Evolutionary conservation across 345 rosid genomes (phyloP).

Genomic region (Physaria fendleri): DNA sequence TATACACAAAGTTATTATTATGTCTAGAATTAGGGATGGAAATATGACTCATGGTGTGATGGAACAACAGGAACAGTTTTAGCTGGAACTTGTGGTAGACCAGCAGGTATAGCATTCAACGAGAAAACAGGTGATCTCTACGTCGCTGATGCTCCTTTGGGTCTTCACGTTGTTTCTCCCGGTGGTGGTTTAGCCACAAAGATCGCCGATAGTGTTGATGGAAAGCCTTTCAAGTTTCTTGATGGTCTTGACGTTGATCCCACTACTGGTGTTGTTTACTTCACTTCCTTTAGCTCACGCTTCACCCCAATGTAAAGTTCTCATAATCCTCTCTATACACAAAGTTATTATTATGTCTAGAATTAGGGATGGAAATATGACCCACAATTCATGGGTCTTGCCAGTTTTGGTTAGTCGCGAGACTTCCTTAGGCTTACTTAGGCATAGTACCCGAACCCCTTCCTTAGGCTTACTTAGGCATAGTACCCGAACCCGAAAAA

Average conservation of each 20-base stretch:
- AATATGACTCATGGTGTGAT: slow-evolving; percentile 34
- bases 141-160: slow-evolving; percentile 43
- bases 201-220: slow-evolving; percentile 30
- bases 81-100: slow-evolving; percentile 35
- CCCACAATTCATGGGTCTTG: too few species aligned
- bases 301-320: slow-evolving; percentile 18
- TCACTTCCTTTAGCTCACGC: slow-evolving; percentile 37
- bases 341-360: neutral
- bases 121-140: slow-evolving; percentile 32
- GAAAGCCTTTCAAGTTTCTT: slow-evolving; percentile 28
- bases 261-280: slow-evolving; percentile 31
- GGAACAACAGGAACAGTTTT: slow-evolving; percentile 29
- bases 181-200: slow-evolving; percentile 36
- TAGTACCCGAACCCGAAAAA: too few species aligned
- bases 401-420: too few species aligned
- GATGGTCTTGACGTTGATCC: slow-evolving; percentile 41
- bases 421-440: too few species aligned
- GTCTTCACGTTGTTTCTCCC: slow-evolving; percentile 32
- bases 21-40: too few species aligned
- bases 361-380: too few species aligned
- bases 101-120: slow-evolving; percentile 37
- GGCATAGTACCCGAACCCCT: too few species aligned
- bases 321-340: neutral
- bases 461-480: too few species aligned
- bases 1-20: neutral